A percentile compares a stretch with the other conserved stretches of the same genome.
Conservation (phyloP, 805 yeast species). For the Ogataea methylovora region DNA sequence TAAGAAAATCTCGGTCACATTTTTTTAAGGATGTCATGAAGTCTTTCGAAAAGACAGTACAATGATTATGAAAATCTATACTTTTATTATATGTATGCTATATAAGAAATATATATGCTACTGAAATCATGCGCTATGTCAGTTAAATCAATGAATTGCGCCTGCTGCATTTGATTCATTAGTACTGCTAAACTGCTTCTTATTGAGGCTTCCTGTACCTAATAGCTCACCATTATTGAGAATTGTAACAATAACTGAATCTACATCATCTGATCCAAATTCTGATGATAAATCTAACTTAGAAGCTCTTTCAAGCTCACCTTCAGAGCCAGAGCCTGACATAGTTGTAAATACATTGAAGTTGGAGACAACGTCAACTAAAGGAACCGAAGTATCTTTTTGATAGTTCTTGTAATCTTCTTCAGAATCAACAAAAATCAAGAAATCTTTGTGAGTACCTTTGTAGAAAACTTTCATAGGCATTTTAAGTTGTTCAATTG, state of each 20-base stretch:
- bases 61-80: background rate
- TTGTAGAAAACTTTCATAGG: slow-evolving; percentile 61
- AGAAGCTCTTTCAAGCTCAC: slow-evolving; percentile 67
- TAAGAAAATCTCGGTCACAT: no score
- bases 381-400: slow-evolving; percentile 48
- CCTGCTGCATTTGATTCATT: slow-evolving; percentile 38
- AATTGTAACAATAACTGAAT: slow-evolving; percentile 44
- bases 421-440: slow-evolving; percentile 53
- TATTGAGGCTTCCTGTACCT: slow-evolving; percentile 16
- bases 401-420: slow-evolving; percentile 41
- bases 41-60: background rate
- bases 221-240: slow-evolving; percentile 53
- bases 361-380: slow-evolving; percentile 53
- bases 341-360: slow-evolving; percentile 59
- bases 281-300: slow-evolving; percentile 55
- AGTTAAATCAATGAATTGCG: background rate
- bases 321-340: slow-evolving; percentile 61
- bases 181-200: slow-evolving; percentile 30
- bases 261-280: slow-evolving; percentile 56
- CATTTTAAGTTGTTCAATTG: no score
- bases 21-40: background rate
- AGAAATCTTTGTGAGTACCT: slow-evolving; percentile 58
- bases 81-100: background rate
- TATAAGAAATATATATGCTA: background rate
- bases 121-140: no score